A percentile compares a stretch with the other conserved stretches of the same genome.
Evolutionary conservation across 2,329 filamentous ascomycete genomes (phyloP).

Genomic region (Fusarium sarcochroum): DNA sequence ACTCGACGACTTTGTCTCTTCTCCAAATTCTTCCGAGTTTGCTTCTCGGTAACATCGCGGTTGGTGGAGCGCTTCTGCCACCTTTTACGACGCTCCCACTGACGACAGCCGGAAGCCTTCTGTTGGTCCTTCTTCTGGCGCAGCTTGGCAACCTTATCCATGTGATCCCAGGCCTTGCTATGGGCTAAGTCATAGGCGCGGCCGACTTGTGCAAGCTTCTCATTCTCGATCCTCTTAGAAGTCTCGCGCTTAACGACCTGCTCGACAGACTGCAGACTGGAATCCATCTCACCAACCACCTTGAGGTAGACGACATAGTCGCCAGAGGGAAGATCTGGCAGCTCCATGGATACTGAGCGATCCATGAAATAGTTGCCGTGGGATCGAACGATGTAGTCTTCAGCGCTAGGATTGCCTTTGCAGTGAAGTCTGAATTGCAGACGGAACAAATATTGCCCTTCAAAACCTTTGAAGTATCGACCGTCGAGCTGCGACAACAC

Average conservation of each 20-base stretch:
- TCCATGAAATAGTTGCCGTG: conserved; percentile 72
- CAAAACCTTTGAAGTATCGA: conserved; percentile 72
- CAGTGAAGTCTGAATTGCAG: conserved; percentile 66
- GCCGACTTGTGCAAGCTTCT: conserved; percentile 71
- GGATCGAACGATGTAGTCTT: conserved; percentile 72
- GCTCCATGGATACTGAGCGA: conserved; percentile 71
- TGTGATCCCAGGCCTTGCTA: conserved; percentile 67
- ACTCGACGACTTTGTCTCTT: conserved; percentile 52
- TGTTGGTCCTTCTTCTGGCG: conserved; percentile 64
- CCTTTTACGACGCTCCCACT: conserved; percentile 61
- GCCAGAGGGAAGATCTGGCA: conserved; percentile 67
- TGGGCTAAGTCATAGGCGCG: conserved; percentile 73
- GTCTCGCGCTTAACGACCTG: conserved; percentile 69
- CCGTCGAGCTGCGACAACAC: conserved; percentile 74
- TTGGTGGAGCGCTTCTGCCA: conserved; percentile 65
- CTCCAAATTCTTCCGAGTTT: conserved; percentile 56
- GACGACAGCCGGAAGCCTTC: conserved; percentile 63
- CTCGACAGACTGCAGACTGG: conserved; percentile 62
- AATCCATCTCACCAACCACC: conserved; percentile 65
- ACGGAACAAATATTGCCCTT: conserved; percentile 69
- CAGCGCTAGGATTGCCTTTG: conserved; percentile 63
- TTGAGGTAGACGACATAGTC: conserved; percentile 71
- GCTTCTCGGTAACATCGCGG: conserved; percentile 58
- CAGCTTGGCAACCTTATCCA: conserved; percentile 65
- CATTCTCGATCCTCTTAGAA: conserved; percentile 63